These are phyloP conservation scores for Blastomyces parvus DNA, from an alignment of 2,329 filamentous ascomycete species.

Conservation along the genomic window DNA sequence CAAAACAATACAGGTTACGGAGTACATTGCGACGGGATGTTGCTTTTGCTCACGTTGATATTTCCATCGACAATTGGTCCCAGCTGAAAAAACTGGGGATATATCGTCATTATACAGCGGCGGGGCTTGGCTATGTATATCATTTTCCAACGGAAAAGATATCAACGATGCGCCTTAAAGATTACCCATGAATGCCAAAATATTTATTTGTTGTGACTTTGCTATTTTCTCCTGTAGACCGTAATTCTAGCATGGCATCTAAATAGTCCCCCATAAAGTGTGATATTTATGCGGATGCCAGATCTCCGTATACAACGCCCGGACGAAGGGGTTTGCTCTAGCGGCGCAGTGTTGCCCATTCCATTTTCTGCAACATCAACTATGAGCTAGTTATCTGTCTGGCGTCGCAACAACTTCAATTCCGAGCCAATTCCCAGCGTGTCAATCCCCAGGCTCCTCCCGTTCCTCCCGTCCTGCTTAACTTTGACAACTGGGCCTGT, in stretches of 20 bases:
- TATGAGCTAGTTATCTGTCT: background rate
- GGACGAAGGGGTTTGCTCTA: too few relatives aligned
- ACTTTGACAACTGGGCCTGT: background rate
- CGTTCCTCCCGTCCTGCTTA: too few relatives aligned
- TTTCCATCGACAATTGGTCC: background rate
- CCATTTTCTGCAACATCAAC: background rate
- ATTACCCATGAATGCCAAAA: background rate
- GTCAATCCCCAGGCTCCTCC: background rate
- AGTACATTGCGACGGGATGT: background rate
- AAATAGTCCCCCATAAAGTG: too few relatives aligned
- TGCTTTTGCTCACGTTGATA: background rate
- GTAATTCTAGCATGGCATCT: too few relatives aligned
- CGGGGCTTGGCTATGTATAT: background rate
- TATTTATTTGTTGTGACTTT: background rate
- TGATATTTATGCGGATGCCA: background rate
- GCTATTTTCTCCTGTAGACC: too few relatives aligned
- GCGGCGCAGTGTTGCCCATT: too few relatives aligned
- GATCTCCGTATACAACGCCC: too few relatives aligned
- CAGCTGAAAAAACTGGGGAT: background rate
- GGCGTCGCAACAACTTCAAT: background rate
- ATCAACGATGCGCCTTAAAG: background rate
- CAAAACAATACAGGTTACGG: too few relatives aligned
- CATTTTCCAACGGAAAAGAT: background rate
- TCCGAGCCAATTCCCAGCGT: background rate
- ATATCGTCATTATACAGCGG: constrained; percentile 1